Base-by-base conservation (phyloP, 2,329 filamentous ascomycete species). In the Metarhizium album region DNA sequence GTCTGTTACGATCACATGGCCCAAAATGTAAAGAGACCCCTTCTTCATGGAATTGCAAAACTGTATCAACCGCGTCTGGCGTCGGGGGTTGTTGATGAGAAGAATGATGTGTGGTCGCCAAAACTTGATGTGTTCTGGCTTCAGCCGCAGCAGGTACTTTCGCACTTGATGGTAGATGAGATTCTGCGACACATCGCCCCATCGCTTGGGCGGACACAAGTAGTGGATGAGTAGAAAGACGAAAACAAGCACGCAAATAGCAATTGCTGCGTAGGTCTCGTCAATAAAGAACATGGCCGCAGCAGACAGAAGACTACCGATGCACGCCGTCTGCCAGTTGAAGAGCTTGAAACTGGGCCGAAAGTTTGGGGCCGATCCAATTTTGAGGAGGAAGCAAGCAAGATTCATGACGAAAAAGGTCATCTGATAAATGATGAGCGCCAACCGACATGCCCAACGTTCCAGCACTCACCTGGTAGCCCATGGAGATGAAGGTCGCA, bases 21-120 rank as follows among this genome's bases (percentile, higher is more conserved):
- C 89, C 1, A 95, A 74, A 9, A 95, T 86, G 63, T 93, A 95
- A 1, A 95, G 67, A 0, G 82, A 83, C 0, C 89, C 90, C 61
- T 95, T 95, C 64, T 95, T 95, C 64, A 95, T 71, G 0, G 87
- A 90, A 64, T 95, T 95, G 68, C 89, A 95, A 58, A 95, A 95
- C 53, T 90, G 87, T 2, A 95, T 91, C 40, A 95, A 76, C 42
- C 87, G 84, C 49, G 86, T 89, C 62, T 93, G 87, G 5, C 78
- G 78, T n/a, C 89, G 78, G 3, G 88, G 86, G 59, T 93, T 81
- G 62, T 91, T 93, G 56, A 93, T 81, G 49, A 95, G 79, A 0
- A 95, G 74, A 46, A 95, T 78, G 42, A 95, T 90, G 57, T 94
- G 89, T 0, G 89, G 89, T 48, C 89, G 78, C 89, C 90, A 95